Evolutionary conservation across 352 stramenopile genomes (phyloP).

Genomic region (Halophytophthora batemanensis): DNA sequence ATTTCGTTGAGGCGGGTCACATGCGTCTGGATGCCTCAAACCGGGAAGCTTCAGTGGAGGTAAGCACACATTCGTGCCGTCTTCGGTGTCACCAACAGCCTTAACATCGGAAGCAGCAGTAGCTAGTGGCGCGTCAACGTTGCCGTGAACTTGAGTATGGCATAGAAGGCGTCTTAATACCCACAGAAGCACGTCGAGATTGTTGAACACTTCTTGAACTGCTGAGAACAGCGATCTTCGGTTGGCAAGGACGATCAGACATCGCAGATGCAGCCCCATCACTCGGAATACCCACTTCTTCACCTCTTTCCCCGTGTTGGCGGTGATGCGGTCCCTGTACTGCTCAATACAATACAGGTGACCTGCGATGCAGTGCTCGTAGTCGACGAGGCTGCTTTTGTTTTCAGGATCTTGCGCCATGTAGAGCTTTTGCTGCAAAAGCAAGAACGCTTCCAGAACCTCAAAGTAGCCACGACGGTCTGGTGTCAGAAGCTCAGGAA

Average conservation of each 20-base stretch:
- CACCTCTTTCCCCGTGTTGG: conserved; percentile 17
- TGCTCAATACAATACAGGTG: conserved; percentile 28
- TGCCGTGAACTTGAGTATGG: neutral
- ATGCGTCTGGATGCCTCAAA: neutral
- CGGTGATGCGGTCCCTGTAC: conserved; percentile 24
- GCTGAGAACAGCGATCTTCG: conserved; percentile 20
- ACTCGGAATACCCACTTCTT: conserved; percentile 11
- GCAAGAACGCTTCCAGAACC: conserved; percentile 24
- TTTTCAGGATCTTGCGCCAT: conserved; percentile 17
- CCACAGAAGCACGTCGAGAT: conserved; percentile 13
- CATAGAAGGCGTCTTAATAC: conserved; percentile 20
- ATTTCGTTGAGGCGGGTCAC: too few relatives aligned
- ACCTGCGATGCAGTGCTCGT: conserved; percentile 22
- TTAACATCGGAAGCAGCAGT: neutral
- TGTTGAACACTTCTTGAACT: conserved; percentile 31
- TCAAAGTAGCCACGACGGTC: conserved; percentile 12
- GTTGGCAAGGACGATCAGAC: conserved; percentile 33
- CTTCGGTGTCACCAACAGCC: neutral
- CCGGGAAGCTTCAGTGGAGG: conserved; percentile 17
- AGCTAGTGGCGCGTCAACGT: neutral
- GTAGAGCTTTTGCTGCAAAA: conserved; percentile 29
- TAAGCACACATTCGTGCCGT: neutral
- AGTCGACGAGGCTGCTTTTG: conserved; percentile 14
- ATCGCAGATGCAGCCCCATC: conserved; percentile 34
- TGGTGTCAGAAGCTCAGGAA: conserved; percentile 10